Evolutionary conservation across 306 rosid species (phyloP).

Genomic region (Parietaria judaica): DNA sequence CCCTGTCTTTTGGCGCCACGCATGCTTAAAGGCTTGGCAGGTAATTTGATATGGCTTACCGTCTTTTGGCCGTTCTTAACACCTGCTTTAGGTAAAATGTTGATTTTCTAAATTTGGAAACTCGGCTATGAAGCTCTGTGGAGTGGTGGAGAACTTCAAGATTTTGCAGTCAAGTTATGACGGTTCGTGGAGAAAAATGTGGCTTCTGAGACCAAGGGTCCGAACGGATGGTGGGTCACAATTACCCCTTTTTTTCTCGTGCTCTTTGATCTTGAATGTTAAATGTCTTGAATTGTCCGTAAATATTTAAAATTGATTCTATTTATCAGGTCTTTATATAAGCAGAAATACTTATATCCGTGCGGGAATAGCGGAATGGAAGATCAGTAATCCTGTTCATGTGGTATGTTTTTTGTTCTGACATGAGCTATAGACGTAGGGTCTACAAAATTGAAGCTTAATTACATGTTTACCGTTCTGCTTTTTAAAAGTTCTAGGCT

Average conservation of each 20-base stretch:
- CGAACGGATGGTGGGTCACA: conserved; percentile 70
- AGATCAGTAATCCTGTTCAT: conserved; percentile 79
- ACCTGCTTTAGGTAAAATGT: conserved; percentile 8
- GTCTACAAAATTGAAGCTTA: neutral
- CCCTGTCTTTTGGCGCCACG: conserved; percentile 87
- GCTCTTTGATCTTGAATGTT: conserved; percentile 9
- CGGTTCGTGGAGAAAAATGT: conserved; percentile 92
- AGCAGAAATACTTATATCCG: conserved; percentile 96
- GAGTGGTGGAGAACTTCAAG: conserved; percentile 66
- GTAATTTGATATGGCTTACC: conserved; percentile 34
- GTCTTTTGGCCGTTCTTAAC: conserved; percentile 5
- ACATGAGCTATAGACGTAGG: neutral
- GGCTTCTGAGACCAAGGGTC: conserved; percentile 85
- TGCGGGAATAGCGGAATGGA: conserved; percentile 91
- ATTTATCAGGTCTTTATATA: conserved; percentile 68
- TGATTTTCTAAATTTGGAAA: conserved; percentile 17
- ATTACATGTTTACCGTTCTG: neutral
- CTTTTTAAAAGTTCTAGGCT: conserved; percentile 8
- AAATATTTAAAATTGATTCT: conserved; percentile 10
- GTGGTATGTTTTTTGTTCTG: conserved; percentile 46
- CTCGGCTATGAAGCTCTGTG: conserved; percentile 48
- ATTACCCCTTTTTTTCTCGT: neutral
- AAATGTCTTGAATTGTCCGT: neutral
- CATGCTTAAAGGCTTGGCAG: conserved; percentile 99
- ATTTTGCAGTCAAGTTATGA: conserved; percentile 67